Evolutionary conservation across 495 filamentous ascomycete species (phyloP).

Genomic region (Filosporella fistucella): DNA sequence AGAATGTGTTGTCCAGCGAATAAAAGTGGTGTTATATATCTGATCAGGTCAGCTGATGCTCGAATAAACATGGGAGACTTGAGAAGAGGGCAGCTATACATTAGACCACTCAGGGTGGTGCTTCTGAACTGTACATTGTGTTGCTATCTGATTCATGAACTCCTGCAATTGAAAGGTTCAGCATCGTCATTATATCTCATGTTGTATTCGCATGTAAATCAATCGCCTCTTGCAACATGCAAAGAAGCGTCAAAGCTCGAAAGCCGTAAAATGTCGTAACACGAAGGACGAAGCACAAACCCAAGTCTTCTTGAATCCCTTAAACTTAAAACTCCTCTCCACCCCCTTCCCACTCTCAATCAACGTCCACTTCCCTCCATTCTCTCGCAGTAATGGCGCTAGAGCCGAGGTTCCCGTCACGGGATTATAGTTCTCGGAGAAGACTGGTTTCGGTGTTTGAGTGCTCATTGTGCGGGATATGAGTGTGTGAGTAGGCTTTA

Average conservation of each 20-base stretch:
- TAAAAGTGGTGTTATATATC: conserved; percentile 57
- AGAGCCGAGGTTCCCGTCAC: no score
- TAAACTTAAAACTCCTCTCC: conserved; percentile 56
- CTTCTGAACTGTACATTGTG: conserved; percentile 48
- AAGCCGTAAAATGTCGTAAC: conserved; percentile 1
- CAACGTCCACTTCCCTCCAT: conserved; percentile 51
- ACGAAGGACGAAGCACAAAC: conserved; percentile 30
- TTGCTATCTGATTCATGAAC: conserved; percentile 56
- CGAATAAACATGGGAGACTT: neutral
- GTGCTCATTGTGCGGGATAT: no score
- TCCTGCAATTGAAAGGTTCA: conserved; percentile 30
- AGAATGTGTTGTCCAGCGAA: conserved; percentile 73
- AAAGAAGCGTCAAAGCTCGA: neutral
- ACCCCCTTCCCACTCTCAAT: conserved; percentile 45
- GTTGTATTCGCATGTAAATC: neutral
- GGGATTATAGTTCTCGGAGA: no score
- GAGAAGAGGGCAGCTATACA: conserved; percentile 30
- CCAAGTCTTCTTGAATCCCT: conserved; percentile 59
- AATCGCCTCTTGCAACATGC: neutral
- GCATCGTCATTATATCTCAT: neutral
- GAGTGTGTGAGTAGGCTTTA: no score
- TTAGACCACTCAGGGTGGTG: conserved; percentile 66
- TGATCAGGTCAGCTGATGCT: no score
- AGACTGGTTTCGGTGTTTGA: no score
- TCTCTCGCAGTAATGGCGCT: no score